A percentile compares a stretch with the other conserved stretches of the same genome.
Evolutionary conservation across 148 eudicot species (phyloP).

Genomic region (Rhododendron vialii): DNA sequence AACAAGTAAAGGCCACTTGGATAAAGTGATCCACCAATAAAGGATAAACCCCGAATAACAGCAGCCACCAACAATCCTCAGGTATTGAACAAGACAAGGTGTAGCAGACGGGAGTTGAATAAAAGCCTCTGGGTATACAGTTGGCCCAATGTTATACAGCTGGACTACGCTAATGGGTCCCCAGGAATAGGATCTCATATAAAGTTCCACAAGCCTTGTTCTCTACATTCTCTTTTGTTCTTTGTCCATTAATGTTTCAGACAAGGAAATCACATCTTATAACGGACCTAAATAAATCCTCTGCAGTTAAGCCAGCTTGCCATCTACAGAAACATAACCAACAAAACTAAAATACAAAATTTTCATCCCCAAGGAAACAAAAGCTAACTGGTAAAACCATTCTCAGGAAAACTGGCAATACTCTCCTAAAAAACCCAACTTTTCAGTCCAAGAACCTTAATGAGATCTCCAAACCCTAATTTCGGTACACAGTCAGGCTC

Average conservation of each 20-base stretch:
- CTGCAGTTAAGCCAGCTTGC: not conserved
- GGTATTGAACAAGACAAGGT: not conserved
- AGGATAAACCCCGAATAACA: not conserved
- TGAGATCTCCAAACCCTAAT: slow-evolving; percentile 1
- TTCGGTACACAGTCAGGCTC: not conserved
- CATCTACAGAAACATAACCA: not conserved
- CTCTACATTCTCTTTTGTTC: not conserved
- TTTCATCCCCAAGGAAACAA: not conserved
- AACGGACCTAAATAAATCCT: not conserved
- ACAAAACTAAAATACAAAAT: not conserved
- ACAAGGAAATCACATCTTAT: not conserved
- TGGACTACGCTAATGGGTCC: not conserved
- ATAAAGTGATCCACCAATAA: not conserved
- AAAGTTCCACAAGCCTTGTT: not conserved
- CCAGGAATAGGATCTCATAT: not conserved
- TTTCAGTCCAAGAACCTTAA: not conserved
- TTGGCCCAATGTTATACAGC: not conserved
- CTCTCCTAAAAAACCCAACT: not conserved
- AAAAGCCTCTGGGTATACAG: not conserved
- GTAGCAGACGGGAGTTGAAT: not conserved
- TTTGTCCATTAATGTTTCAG: not conserved
- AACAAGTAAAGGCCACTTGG: not conserved
- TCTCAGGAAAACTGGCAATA: not conserved
- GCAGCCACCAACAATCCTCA: not conserved
- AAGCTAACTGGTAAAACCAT: not conserved